Percentiles rank a stretch among this genome's conserved stretches.
These are phyloP conservation scores for Coemansia sp. DNA, from an alignment of 192 early-diverging fungal genomes.

Conservation along the genomic window DNA sequence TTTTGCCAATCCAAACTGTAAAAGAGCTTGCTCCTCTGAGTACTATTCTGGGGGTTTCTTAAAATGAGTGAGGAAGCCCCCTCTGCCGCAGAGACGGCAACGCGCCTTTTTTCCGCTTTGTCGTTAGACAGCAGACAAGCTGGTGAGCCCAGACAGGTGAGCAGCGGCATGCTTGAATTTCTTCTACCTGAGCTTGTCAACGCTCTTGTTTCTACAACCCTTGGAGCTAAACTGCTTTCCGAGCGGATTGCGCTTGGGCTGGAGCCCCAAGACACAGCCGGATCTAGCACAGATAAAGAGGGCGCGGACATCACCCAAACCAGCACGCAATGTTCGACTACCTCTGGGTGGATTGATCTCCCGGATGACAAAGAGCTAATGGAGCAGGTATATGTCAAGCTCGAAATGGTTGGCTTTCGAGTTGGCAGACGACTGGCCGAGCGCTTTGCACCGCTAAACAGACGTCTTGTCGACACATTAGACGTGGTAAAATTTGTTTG, in stretches of 20 bases:
- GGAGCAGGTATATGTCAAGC: slow-evolving; percentile 88
- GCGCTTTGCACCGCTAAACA: slow-evolving; percentile 82
- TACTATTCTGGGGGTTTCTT: background rate
- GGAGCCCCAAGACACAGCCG: slow-evolving; percentile 4
- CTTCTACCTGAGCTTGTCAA: slow-evolving; percentile 46
- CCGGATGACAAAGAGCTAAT: slow-evolving; percentile 66
- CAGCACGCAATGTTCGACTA: background rate
- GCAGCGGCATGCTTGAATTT: slow-evolving; percentile 42
- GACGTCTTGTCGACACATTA: slow-evolving; percentile 89
- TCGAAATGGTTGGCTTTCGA: slow-evolving; percentile 89
- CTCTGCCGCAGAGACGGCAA: slow-evolving; percentile 3
- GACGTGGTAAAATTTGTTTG: slow-evolving; percentile 99
- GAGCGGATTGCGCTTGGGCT: slow-evolving; percentile 20
- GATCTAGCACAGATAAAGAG: background rate
- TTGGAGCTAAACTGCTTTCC: slow-evolving; percentile 21
- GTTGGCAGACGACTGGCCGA: slow-evolving; percentile 89
- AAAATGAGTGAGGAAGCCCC: slow-evolving; percentile 6
- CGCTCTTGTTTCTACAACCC: slow-evolving; percentile 36
- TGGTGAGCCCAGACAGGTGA: slow-evolving; percentile 37
- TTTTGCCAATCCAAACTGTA: background rate
- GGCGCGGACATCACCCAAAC: background rate
- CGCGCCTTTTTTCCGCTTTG: slow-evolving; percentile 30
- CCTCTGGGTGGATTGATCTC: slow-evolving; percentile 44
- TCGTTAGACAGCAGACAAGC: slow-evolving; percentile 36
- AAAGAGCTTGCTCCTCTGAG: background rate